Conservation (phyloP, 1,139 yeast species). For the Yamadazyma taylorii region DNA sequence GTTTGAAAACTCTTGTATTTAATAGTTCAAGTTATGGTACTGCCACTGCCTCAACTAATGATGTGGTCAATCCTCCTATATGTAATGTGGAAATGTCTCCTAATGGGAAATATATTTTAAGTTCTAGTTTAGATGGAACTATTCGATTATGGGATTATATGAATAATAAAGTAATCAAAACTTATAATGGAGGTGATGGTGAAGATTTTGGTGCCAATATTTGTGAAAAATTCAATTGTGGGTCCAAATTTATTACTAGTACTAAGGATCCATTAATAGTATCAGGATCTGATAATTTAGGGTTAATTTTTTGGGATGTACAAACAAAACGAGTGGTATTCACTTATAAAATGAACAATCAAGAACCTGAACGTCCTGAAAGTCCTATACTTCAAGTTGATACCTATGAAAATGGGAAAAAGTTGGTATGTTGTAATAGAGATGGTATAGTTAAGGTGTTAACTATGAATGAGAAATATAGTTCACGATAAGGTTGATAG, state of each 20-base stretch:
- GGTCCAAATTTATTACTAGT: slow-evolving; percentile 45
- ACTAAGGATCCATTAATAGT: slow-evolving; percentile 44
- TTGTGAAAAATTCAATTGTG: slow-evolving; percentile 49
- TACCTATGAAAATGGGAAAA: slow-evolving; percentile 31
- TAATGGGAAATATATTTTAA: slow-evolving; percentile 76
- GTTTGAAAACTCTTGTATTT: slow-evolving; percentile 83
- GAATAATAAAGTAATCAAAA: slow-evolving; percentile 74
- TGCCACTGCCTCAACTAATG: slow-evolving; percentile 58
- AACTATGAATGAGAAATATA: slow-evolving; percentile 7
- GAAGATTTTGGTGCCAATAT: slow-evolving; percentile 31
- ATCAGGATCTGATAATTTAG: slow-evolving; percentile 67
- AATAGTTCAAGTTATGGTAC: slow-evolving; percentile 58
- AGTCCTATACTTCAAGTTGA: slow-evolving; percentile 53
- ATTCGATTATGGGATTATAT: slow-evolving; percentile 82
- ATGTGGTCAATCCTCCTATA: slow-evolving; percentile 61
- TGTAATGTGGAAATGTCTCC: slow-evolving; percentile 74
- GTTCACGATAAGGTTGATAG: too few relatives aligned
- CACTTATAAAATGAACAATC: slow-evolving; percentile 19
- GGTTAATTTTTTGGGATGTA: slow-evolving; percentile 71
- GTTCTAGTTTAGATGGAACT: slow-evolving; percentile 79
- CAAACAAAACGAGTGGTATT: slow-evolving; percentile 59
- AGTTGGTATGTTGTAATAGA: slow-evolving; percentile 39
- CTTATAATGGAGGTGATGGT: slow-evolving; percentile 48
- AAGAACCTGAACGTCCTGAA: slow-evolving; percentile 20
- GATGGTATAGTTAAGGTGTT: slow-evolving; percentile 24